Percentiles rank a stretch among this genome's conserved stretches.
phyloP scores from a whole-genome alignment of 257 asterid species.

The Solanum commersonii region DNA sequence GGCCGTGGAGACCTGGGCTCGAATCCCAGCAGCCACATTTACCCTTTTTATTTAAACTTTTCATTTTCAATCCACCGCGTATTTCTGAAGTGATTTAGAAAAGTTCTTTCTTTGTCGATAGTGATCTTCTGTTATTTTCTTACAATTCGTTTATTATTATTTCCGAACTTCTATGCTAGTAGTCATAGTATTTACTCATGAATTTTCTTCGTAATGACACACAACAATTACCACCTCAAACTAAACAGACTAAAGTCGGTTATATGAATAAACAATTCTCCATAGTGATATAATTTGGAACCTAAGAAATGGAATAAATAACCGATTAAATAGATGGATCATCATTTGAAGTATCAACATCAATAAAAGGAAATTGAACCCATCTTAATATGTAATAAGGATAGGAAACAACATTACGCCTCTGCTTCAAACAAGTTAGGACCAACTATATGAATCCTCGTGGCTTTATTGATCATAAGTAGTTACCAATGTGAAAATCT shows the following conservation, averaged over 20 bases:
- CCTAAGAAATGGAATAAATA: too few relatives aligned
- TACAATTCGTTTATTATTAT: too few relatives aligned
- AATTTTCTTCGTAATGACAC: neutral
- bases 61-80: too few relatives aligned
- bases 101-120: too few relatives aligned
- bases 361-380: neutral
- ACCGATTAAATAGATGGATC: neutral
- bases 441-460: neutral
- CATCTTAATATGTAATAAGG: neutral
- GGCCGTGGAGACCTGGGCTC: conserved; percentile 99
- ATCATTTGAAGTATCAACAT: neutral
- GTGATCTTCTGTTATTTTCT: too few relatives aligned
- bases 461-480: neutral
- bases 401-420: neutral
- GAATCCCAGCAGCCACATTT: conserved; percentile 99
- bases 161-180: too few relatives aligned
- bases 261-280: too few relatives aligned
- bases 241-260: neutral
- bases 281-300: too few relatives aligned
- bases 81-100: too few relatives aligned
- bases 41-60: too few relatives aligned
- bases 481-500: neutral
- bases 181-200: neutral
- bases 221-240: neutral
- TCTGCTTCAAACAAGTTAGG: neutral